Conservation (phyloP, 2,329 filamentous ascomycete species). For the Dactylellina leptospora region DNA sequence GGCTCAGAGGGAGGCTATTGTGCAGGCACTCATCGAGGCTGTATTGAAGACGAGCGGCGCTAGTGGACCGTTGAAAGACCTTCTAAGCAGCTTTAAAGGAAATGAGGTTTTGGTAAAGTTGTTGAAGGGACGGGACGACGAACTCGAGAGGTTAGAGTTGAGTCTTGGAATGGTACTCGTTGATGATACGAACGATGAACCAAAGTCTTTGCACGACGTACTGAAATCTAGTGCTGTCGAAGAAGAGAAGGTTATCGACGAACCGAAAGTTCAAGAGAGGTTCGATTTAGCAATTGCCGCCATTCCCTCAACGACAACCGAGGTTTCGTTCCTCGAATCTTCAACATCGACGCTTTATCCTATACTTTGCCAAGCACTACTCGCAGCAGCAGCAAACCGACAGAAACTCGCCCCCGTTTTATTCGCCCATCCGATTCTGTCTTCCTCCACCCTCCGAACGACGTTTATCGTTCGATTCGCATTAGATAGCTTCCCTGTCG, state of each 20-base stretch:
- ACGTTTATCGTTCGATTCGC: conserved; percentile 64
- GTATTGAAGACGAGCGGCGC: conserved; percentile 65
- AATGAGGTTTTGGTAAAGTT: conserved; percentile 64
- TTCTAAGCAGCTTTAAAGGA: conserved; percentile 73
- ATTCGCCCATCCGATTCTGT: conserved; percentile 55
- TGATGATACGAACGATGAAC: conserved; percentile 65
- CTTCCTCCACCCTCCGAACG: conserved; percentile 63
- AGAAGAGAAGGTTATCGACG: conserved; percentile 9
- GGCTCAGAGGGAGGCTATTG: conserved; percentile 70
- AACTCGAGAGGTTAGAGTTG: conserved; percentile 78
- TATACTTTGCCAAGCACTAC: conserved; percentile 32
- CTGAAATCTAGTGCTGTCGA: conserved; percentile 63
- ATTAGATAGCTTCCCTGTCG: conserved; percentile 63
- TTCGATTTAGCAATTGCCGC: conserved; percentile 44
- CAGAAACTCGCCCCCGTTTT: conserved; percentile 36
- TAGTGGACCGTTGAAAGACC: conserved; percentile 71
- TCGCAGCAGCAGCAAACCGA: conserved; percentile 36
- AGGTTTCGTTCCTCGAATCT: conserved; percentile 58
- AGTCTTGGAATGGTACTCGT: conserved; percentile 76
- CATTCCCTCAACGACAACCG: conserved; percentile 54
- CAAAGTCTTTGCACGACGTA: conserved; percentile 65
- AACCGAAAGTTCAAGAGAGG: conserved; percentile 40
- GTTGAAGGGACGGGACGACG: conserved; percentile 73
- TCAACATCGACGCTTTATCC: conserved; percentile 20
- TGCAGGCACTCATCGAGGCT: conserved; percentile 72